A percentile compares a stretch with the other conserved stretches of the same genome.
Conservation (phyloP, 768 basidiomycete species). For the Amylocystis lapponica region DNA sequence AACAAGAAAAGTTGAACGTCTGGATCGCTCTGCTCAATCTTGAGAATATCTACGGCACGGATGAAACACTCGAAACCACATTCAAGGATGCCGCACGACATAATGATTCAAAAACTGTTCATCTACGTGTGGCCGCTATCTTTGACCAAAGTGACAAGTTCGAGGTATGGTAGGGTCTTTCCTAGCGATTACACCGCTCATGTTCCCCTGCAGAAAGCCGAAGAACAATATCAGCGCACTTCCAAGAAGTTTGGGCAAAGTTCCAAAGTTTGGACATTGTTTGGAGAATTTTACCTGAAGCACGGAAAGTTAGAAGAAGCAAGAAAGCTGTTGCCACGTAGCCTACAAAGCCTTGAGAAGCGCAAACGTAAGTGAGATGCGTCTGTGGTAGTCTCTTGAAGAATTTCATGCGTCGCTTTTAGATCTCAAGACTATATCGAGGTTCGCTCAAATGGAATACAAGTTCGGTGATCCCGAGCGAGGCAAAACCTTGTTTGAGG, state of each 20-base stretch:
- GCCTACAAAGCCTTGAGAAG: constrained; percentile 87
- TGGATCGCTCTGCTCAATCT: constrained; percentile 96
- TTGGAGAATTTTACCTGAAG: constrained; percentile 76
- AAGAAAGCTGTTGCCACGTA: constrained; percentile 79
- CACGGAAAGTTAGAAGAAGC: constrained; percentile 73
- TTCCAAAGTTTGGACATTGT: constrained; percentile 91
- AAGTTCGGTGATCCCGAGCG: constrained; percentile 91
- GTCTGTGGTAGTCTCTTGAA: constrained; percentile 1
- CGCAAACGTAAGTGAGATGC: constrained; percentile 69
- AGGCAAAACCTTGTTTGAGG: constrained; percentile 94
- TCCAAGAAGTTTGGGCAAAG: constrained; percentile 93
- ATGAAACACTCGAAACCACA: constrained; percentile 66
- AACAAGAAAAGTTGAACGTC: constrained; percentile 91
- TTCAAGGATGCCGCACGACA: constrained; percentile 89
- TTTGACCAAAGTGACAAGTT: constrained; percentile 78
- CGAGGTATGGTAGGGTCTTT: constrained; percentile 44
- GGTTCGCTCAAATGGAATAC: constrained; percentile 94
- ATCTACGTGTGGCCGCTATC: constrained; percentile 80
- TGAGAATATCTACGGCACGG: constrained; percentile 89
- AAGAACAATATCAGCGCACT: constrained; percentile 83
- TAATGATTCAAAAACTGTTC: constrained; percentile 90
- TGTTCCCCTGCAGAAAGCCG: constrained; percentile 61
- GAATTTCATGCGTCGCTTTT: neutral
- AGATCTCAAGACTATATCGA: constrained; percentile 95
- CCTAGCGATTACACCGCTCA: neutral